Percentiles rank a stretch among this genome's conserved stretches.
Evolutionary conservation across 2,329 filamentous ascomycete species (phyloP).

Genomic region (Cercospora sp.): DNA sequence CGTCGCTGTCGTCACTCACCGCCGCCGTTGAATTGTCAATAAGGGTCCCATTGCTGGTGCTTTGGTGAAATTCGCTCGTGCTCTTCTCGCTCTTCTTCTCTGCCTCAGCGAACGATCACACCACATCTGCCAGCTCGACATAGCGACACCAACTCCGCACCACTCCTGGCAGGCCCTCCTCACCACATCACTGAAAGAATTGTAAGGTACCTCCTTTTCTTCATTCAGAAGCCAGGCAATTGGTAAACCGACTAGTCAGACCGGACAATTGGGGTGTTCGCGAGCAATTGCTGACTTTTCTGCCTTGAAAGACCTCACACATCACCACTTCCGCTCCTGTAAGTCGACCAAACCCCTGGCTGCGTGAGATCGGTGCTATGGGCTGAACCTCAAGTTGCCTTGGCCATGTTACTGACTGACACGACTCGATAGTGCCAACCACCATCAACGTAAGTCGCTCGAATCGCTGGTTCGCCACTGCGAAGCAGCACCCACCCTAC

Average conservation of each 20-base stretch:
- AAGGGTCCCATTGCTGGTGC: neutral
- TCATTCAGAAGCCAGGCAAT: neutral
- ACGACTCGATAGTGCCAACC: neutral
- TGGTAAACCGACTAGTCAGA: neutral
- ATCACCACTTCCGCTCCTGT: neutral
- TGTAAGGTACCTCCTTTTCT: neutral
- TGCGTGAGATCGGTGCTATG: neutral
- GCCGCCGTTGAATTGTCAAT: neutral
- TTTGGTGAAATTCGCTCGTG: neutral
- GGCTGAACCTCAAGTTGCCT: too few relatives aligned
- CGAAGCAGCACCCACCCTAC: neutral
- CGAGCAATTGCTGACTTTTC: neutral
- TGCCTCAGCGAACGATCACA: neutral
- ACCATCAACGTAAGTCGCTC: neutral
- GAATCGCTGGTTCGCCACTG: neutral
- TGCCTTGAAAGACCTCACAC: neutral
- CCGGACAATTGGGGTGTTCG: neutral
- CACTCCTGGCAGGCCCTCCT: neutral
- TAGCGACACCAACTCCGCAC: neutral
- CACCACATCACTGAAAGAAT: neutral
- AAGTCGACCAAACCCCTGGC: neutral
- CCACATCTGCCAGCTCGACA: neutral
- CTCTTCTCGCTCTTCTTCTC: neutral
- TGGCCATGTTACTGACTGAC: neutral
- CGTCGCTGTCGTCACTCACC: neutral